A percentile compares a stretch with the other conserved stretches of the same genome.
Conservation (phyloP, 2,329 filamentous ascomycete genomes). For the Myriosclerotinia duriaeana region DNA sequence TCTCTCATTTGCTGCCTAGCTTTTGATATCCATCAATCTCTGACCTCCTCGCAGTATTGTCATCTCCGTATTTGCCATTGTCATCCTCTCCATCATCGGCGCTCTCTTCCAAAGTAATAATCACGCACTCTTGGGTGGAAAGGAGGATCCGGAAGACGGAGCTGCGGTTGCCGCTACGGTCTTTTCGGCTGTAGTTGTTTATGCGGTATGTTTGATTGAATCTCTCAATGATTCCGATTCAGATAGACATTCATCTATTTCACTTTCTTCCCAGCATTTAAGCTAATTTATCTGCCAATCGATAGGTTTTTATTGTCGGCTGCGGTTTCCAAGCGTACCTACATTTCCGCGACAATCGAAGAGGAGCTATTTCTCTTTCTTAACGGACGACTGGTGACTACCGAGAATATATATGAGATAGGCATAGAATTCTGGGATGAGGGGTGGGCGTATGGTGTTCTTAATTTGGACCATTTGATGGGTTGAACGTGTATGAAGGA, state of each 20-base stretch:
- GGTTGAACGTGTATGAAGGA: constrained; percentile 8
- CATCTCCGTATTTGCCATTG: constrained; percentile 63
- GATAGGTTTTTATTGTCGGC: constrained; percentile 82
- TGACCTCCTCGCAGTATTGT: constrained; percentile 59
- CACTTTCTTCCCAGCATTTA: no score
- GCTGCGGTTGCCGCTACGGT: constrained; percentile 78
- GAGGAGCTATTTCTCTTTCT: constrained; percentile 77
- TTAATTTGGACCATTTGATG: constrained; percentile 1
- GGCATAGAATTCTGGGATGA: constrained; percentile 14
- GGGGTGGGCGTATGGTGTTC: constrained; percentile 33
- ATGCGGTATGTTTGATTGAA: constrained; percentile 65
- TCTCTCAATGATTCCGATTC: constrained; percentile 10
- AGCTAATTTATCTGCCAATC: constrained; percentile 5
- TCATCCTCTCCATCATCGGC: constrained; percentile 64
- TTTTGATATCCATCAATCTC: constrained; percentile 17
- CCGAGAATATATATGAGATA: constrained; percentile 22
- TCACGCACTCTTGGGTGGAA: constrained; percentile 78
- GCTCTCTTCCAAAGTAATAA: constrained; percentile 76
- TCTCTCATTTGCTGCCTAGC: constrained; percentile 21
- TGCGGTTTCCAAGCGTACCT: constrained; percentile 87
- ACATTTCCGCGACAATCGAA: constrained; percentile 77
- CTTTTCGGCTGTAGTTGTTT: constrained; percentile 85
- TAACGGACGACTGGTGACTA: constrained; percentile 25
- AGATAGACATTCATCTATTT: background rate
- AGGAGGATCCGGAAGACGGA: constrained; percentile 62